A percentile compares a stretch with the other conserved stretches of the same genome.
Conservation (phyloP, 352 stramenopile genomes). For the Halophytophthora polymorphica region DNA sequence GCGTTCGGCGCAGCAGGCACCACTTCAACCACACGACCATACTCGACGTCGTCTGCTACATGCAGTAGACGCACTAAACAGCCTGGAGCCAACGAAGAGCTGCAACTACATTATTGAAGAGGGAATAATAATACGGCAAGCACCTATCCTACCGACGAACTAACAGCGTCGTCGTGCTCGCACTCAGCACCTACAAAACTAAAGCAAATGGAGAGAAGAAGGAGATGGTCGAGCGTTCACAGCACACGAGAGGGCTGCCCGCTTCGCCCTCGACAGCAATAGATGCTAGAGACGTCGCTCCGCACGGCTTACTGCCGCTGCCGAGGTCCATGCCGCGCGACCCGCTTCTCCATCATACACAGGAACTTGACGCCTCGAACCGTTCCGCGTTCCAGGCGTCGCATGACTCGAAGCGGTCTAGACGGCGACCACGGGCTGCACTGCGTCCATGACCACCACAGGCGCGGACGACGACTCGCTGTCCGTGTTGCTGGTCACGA, state of each 20-base stretch:
- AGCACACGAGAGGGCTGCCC: too few relatives aligned
- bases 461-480: constrained; percentile 9
- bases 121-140: constrained; percentile 28
- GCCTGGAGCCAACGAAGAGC: background rate
- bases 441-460: constrained; percentile 11
- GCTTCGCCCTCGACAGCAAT: too few relatives aligned
- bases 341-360: too few relatives aligned
- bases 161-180: constrained; percentile 2
- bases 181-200: constrained; percentile 25
- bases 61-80: background rate
- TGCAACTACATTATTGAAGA: constrained; percentile 7
- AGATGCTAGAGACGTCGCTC: too few relatives aligned
- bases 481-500: constrained; percentile 1
- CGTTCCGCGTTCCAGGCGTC: constrained; percentile 6
- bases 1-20: too few relatives aligned
- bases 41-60: background rate
- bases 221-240: background rate
- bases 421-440: constrained; percentile 19
- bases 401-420: constrained; percentile 9
- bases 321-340: too few relatives aligned
- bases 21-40: too few relatives aligned
- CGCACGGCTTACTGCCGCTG: too few relatives aligned
- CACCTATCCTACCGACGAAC: constrained; percentile 23
- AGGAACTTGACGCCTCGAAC: background rate
- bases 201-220: constrained; percentile 23